Conservation (phyloP, 257 asterid species). For the Nicotiana undulata region DNA sequence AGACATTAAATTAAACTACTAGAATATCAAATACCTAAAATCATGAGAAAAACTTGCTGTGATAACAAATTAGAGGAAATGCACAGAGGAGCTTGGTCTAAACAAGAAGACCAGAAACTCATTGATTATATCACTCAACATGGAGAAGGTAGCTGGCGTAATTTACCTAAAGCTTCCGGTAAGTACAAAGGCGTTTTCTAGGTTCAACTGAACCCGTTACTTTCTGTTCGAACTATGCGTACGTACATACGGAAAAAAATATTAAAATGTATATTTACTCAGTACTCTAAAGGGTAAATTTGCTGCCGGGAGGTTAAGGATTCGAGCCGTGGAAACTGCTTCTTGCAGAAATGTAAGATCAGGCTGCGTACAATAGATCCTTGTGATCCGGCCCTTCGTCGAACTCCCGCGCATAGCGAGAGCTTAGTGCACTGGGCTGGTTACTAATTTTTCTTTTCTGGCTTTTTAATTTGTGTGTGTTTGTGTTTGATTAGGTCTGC, state of each 20-base stretch:
- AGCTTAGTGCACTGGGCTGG: too few relatives aligned
- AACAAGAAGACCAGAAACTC: conserved; percentile 21
- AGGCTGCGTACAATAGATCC: too few relatives aligned
- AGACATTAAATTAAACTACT: not conserved
- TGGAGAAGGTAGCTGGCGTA: conserved; percentile 17
- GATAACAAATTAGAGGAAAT: conserved; percentile 4
- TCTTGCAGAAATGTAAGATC: too few relatives aligned
- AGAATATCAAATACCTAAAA: not conserved
- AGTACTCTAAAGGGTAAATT: too few relatives aligned
- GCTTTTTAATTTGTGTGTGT: too few relatives aligned
- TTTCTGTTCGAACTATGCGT: not conserved
- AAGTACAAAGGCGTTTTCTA: not conserved
- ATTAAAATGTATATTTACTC: not conserved
- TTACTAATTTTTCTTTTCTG: too few relatives aligned
- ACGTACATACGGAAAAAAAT: not conserved
- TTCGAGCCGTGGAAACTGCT: too few relatives aligned
- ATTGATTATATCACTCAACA: conserved; percentile 17
- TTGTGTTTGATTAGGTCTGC: not conserved
- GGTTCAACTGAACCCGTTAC: not conserved
- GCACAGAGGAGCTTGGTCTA: conserved; percentile 19
- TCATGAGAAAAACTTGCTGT: conserved; percentile 16
- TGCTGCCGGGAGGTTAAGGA: too few relatives aligned
- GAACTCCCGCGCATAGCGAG: too few relatives aligned
- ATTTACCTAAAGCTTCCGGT: conserved; percentile 22
- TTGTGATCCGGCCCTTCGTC: too few relatives aligned